Percentiles rank a stretch among this genome's conserved stretches.
Evolutionary conservation across 1,284 basidiomycete genomes (phyloP).

Genomic region (Sporisorium exsertum): DNA sequence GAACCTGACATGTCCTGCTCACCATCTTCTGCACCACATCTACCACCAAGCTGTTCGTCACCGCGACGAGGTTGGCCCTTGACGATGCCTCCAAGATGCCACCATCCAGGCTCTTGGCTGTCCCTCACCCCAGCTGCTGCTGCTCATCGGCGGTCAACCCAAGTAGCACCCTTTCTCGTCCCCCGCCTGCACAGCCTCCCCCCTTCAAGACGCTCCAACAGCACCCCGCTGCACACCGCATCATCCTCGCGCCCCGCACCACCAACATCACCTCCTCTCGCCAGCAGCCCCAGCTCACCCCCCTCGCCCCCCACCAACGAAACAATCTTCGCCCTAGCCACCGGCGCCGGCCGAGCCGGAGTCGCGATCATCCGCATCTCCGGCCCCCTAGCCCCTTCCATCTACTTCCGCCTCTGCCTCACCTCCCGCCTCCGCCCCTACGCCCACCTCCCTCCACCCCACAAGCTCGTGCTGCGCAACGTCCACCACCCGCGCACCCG

Average conservation of each 20-base stretch:
- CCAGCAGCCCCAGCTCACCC: background rate
- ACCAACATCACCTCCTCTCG: background rate
- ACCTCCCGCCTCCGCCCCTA: slow-evolving; percentile 16
- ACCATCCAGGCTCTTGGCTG: background rate
- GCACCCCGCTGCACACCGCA: background rate
- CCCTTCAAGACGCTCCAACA: background rate
- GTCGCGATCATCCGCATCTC: slow-evolving; percentile 84
- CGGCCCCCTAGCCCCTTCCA: slow-evolving; percentile 76
- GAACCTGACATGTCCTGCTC: slow-evolving; percentile 1
- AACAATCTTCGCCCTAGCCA: slow-evolving; percentile 88
- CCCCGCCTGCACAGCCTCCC: background rate
- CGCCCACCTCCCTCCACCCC: slow-evolving; percentile 71
- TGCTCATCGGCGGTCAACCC: background rate
- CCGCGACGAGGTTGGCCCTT: background rate
- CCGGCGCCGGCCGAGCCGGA: slow-evolving; percentile 83
- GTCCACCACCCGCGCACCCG: slow-evolving; percentile 77
- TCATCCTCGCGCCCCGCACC: background rate
- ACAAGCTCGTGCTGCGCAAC: slow-evolving; percentile 78
- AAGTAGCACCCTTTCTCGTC: background rate
- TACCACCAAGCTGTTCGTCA: background rate
- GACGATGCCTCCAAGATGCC: slow-evolving; percentile 4
- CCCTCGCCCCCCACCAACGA: slow-evolving; percentile 6
- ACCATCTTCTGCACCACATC: background rate
- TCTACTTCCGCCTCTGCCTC: slow-evolving; percentile 76
- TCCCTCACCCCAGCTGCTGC: background rate